These are phyloP conservation scores for Wickerhamomyces subpelliculosus DNA, from an alignment of 805 yeast genomes.

Conservation along the genomic window DNA sequence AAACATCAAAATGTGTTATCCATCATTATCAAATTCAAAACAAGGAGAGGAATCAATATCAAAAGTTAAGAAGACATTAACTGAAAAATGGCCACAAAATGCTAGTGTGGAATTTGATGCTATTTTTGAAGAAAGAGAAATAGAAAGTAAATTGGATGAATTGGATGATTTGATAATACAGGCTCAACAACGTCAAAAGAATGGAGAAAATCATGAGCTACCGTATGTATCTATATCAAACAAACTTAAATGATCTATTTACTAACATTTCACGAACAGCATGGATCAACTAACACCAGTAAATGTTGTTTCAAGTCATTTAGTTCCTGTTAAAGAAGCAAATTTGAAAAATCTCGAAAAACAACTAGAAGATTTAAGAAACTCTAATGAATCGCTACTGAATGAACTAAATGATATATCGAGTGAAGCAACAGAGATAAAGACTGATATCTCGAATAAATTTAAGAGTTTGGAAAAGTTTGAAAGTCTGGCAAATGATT, in stretches of 20 bases:
- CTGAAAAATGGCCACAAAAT: constrained; percentile 37
- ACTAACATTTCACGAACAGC: not conserved
- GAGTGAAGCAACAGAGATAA: constrained; percentile 7
- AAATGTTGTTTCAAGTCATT: constrained; percentile 15
- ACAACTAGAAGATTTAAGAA: constrained; percentile 9
- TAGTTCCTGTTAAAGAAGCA: constrained; percentile 17
- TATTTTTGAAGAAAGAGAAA: constrained; percentile 39
- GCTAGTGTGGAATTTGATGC: constrained; percentile 41
- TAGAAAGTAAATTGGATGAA: constrained; percentile 33
- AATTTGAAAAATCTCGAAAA: constrained; percentile 10
- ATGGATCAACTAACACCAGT: constrained; percentile 15
- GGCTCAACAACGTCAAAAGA: constrained; percentile 21
- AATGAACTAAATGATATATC: constrained; percentile 8
- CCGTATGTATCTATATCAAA: constrained; percentile 2
- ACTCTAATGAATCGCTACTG: constrained; percentile 7
- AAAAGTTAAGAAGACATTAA: constrained; percentile 40
- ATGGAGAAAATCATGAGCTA: not conserved
- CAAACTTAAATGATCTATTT: not conserved
- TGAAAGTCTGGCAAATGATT: constrained; percentile 5
- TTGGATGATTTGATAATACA: constrained; percentile 37
- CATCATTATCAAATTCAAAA: constrained; percentile 34
- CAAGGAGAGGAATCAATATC: constrained; percentile 36
- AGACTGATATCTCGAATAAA: constrained; percentile 3
- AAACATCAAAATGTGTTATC: constrained; percentile 44
- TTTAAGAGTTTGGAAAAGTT: constrained; percentile 8